Evolutionary conservation across 805 yeast genomes (phyloP).

Genomic region (Kazachstania kunashirensis): DNA sequence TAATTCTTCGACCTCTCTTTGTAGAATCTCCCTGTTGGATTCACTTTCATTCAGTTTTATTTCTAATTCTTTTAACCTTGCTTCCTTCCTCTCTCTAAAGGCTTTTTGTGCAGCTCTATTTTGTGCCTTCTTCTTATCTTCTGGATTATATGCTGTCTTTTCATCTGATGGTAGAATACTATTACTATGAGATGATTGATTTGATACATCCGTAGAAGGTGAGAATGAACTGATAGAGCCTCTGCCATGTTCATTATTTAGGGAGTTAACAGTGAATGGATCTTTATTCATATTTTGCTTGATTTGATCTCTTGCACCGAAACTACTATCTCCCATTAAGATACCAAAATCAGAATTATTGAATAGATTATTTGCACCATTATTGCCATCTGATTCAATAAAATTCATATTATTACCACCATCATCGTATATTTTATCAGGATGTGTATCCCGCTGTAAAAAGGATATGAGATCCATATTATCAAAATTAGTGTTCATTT

Average conservation of each 20-base stretch:
- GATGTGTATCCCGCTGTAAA: no score
- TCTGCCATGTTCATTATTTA: no score
- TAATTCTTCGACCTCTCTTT: slow-evolving; percentile 41
- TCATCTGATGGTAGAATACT: not conserved
- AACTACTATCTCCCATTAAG: no score
- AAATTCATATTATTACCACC: no score
- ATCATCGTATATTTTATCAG: no score
- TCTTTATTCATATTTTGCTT: no score
- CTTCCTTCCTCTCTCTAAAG: slow-evolving; percentile 72
- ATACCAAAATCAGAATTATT: no score
- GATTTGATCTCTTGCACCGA: no score
- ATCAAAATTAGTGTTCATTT: not conserved
- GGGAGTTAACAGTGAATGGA: no score
- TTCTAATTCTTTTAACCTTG: slow-evolving; percentile 58
- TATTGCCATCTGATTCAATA: not conserved
- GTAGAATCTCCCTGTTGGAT: slow-evolving; percentile 37
- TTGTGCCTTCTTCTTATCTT: slow-evolving; percentile 59
- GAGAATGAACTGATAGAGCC: not conserved
- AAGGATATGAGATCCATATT: no score
- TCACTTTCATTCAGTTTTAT: slow-evolving; percentile 49
- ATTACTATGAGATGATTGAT: not conserved
- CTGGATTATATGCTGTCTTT: slow-evolving; percentile 9
- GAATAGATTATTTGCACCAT: not conserved
- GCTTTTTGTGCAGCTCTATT: slow-evolving; percentile 85
- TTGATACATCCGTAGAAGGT: not conserved